Evolutionary conservation across 495 filamentous ascomycete species (phyloP).

Genomic region (Cairneyella variabilis): DNA sequence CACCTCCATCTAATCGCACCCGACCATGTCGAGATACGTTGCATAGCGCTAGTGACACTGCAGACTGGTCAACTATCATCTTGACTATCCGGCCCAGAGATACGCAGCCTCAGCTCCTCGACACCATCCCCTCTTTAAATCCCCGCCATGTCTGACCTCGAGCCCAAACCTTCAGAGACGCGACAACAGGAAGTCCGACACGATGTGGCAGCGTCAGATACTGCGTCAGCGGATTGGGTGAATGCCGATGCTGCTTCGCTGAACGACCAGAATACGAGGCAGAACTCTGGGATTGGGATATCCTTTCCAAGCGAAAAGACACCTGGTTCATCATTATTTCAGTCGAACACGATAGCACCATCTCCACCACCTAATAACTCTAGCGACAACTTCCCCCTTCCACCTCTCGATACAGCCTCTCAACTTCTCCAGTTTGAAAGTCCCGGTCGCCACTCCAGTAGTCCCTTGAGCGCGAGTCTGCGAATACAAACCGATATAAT

Average conservation of each 20-base stretch:
- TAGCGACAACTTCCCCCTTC: background rate
- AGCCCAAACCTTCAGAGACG: conserved; percentile 13
- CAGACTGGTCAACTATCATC: background rate
- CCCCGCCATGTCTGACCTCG: conserved; percentile 21
- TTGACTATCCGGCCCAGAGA: background rate
- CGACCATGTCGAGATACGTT: conserved; percentile 16
- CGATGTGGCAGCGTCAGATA: background rate
- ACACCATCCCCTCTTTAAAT: background rate
- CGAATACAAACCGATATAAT: conserved; percentile 32
- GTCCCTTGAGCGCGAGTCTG: conserved; percentile 31
- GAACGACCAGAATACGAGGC: conserved; percentile 10
- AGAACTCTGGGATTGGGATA: conserved; percentile 10
- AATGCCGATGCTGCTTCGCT: background rate
- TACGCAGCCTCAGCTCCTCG: background rate
- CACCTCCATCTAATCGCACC: background rate
- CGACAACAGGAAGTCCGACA: conserved; percentile 2
- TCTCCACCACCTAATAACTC: conserved; percentile 17
- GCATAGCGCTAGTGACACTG: background rate
- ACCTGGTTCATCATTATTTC: conserved; percentile 8
- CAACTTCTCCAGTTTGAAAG: conserved; percentile 6
- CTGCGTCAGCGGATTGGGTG: conserved; percentile 5
- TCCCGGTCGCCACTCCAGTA: conserved; percentile 9
- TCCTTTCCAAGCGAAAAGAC: conserved; percentile 8
- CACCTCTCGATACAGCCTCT: conserved; percentile 12
- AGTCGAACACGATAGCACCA: conserved; percentile 23